These are phyloP conservation scores for Penicillium mononematosum DNA, from an alignment of 495 filamentous ascomycete species.

Conservation along the genomic window DNA sequence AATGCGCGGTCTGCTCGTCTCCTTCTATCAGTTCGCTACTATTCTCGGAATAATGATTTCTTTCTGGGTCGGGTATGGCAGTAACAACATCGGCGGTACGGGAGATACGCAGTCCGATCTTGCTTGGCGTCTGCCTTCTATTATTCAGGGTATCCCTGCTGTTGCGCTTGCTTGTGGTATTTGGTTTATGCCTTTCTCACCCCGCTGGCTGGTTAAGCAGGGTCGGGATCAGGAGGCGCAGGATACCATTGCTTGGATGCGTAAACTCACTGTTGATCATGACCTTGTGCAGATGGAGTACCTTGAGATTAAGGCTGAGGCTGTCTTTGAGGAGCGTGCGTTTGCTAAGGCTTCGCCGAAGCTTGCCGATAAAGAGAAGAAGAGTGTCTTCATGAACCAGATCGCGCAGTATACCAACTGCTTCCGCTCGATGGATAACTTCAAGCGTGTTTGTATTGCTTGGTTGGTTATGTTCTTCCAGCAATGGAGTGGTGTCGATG, in stretches of 20 bases:
- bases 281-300: conserved; percentile 46
- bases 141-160: conserved; percentile 48
- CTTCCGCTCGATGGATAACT: conserved; percentile 40
- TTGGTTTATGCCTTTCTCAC: conserved; percentile 46
- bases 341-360: conserved; percentile 40
- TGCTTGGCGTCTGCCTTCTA: conserved; percentile 51
- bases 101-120: conserved; percentile 39
- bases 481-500: conserved; percentile 46
- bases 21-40: conserved; percentile 78
- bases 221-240: conserved; percentile 51
- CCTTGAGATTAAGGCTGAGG: conserved; percentile 43
- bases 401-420: conserved; percentile 40
- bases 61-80: conserved; percentile 70
- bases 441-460: conserved; percentile 39
- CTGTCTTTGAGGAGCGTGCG: conserved; percentile 40
- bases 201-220: conserved; percentile 49
- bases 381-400: conserved; percentile 35
- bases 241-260: conserved; percentile 46
- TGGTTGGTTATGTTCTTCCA: conserved; percentile 46
- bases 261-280: conserved; percentile 39
- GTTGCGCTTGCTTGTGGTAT: conserved; percentile 44
- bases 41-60: conserved; percentile 71
- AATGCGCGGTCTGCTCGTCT: conserved; percentile 72
- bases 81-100: conserved; percentile 41
- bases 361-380: conserved; percentile 31